Conservation (phyloP, 768 basidiomycete species). For the Boletus eberwhitei region DNA sequence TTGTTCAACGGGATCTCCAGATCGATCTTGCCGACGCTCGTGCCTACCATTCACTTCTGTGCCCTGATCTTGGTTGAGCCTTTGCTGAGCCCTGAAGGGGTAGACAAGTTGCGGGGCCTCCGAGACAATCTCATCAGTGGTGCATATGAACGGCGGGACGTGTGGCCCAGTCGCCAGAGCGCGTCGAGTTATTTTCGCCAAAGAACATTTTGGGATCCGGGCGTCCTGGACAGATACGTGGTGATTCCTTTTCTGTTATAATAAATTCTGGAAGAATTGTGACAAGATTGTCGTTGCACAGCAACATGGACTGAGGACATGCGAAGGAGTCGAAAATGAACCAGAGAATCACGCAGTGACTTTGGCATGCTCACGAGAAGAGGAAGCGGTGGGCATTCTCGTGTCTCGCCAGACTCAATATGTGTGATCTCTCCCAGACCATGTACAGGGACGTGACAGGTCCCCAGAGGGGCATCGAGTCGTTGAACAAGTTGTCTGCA, state of each 20-base stretch:
- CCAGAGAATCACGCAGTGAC: slow-evolving; percentile 39
- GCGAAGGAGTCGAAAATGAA: slow-evolving; percentile 29
- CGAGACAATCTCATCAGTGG: slow-evolving; percentile 41
- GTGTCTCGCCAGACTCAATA: background rate
- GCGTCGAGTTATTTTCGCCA: slow-evolving; percentile 39
- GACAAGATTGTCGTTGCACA: slow-evolving; percentile 17
- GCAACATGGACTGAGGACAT: slow-evolving; percentile 46
- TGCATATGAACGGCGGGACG: slow-evolving; percentile 49
- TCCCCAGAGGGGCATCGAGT: slow-evolving; percentile 48
- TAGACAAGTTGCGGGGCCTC: slow-evolving; percentile 40
- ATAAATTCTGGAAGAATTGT: background rate
- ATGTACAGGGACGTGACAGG: slow-evolving; percentile 65
- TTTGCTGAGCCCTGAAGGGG: slow-evolving; percentile 52
- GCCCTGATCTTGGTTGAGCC: slow-evolving; percentile 63
- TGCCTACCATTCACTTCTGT: slow-evolving; percentile 43
- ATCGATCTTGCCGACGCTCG: slow-evolving; percentile 49
- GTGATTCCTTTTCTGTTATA: slow-evolving; percentile 34
- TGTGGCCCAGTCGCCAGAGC: slow-evolving; percentile 47
- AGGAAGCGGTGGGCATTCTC: slow-evolving; percentile 52
- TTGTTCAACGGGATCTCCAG: slow-evolving; percentile 30
- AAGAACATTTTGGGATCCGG: slow-evolving; percentile 48
- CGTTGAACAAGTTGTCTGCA: slow-evolving; percentile 39
- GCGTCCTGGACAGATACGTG: slow-evolving; percentile 50
- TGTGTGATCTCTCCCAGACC: slow-evolving; percentile 34
- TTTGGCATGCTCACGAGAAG: slow-evolving; percentile 56